A percentile compares a stretch with the other conserved stretches of the same genome.
Evolutionary conservation across 345 rosid genomes (phyloP).

Genomic region (Brassica carinata): DNA sequence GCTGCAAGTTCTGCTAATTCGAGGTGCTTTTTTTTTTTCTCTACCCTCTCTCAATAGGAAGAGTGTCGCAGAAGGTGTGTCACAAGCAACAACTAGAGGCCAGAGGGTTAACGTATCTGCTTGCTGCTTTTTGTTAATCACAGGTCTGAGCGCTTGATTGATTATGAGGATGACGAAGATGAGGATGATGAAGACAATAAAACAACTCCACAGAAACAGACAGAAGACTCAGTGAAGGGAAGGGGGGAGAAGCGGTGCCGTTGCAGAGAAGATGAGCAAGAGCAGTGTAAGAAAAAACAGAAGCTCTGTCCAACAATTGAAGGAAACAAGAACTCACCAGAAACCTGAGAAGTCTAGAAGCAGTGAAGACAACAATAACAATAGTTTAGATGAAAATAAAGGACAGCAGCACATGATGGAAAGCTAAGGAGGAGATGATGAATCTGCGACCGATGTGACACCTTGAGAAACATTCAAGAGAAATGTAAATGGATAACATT

Average conservation of each 20-base stretch:
- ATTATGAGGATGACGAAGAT: slow-evolving; percentile 85
- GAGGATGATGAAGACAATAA: slow-evolving; percentile 51
- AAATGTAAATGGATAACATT: slow-evolving; percentile 13
- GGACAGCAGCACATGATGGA: background rate
- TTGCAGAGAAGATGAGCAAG: slow-evolving; percentile 58
- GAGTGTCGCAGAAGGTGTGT: slow-evolving; percentile 10
- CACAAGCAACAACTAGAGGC: slow-evolving; percentile 1
- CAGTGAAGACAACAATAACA: slow-evolving; percentile 9
- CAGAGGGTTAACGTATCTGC: slow-evolving; percentile 6
- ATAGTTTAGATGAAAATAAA: slow-evolving; percentile 47
- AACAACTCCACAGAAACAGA: background rate
- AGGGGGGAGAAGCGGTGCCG: slow-evolving; percentile 45
- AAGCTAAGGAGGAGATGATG: background rate
- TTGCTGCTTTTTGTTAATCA: slow-evolving; percentile 1
- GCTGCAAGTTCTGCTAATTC: slow-evolving; percentile 48
- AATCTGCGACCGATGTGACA: background rate
- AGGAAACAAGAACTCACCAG: slow-evolving; percentile 42
- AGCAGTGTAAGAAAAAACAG: slow-evolving; percentile 49
- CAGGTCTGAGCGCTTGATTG: slow-evolving; percentile 71
- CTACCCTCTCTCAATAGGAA: background rate
- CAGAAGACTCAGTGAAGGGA: slow-evolving; percentile 40
- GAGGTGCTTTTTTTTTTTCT: slow-evolving; percentile 47
- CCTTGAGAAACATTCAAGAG: background rate
- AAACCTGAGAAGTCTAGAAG: slow-evolving; percentile 32
- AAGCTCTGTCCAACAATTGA: slow-evolving; percentile 59